These are phyloP conservation scores for Ustulina deusta DNA, from an alignment of 2,329 filamentous ascomycete species.

Conservation along the genomic window DNA sequence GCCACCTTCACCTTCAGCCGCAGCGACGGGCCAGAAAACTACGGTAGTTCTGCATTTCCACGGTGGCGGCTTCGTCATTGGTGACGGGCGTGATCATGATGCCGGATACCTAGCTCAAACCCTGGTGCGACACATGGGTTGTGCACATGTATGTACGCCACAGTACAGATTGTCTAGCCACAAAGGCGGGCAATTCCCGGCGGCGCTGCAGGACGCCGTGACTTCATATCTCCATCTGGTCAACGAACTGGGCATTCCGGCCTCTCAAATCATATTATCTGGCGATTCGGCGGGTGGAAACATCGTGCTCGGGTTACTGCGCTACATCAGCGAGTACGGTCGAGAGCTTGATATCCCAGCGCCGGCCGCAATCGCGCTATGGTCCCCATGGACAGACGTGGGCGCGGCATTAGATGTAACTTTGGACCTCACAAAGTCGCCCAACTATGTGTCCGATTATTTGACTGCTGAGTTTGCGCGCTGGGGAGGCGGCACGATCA, in stretches of 20 bases:
- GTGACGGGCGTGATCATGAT: slow-evolving; percentile 49
- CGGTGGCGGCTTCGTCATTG: slow-evolving; percentile 51
- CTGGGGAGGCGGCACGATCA: slow-evolving; percentile 30
- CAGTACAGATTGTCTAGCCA: slow-evolving; percentile 51
- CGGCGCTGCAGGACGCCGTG: slow-evolving; percentile 50
- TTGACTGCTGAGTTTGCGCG: slow-evolving; percentile 26
- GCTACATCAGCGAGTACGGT: slow-evolving; percentile 49
- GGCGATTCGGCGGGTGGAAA: slow-evolving; percentile 53
- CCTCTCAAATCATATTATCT: slow-evolving; percentile 49
- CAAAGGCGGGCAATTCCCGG: slow-evolving; percentile 47
- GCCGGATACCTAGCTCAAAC: slow-evolving; percentile 46
- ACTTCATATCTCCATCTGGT: slow-evolving; percentile 50
- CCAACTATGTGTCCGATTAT: slow-evolving; percentile 33
- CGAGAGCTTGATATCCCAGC: slow-evolving; percentile 37
- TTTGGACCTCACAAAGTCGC: slow-evolving; percentile 25
- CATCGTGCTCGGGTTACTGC: slow-evolving; percentile 49
- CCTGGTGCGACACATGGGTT: slow-evolving; percentile 44
- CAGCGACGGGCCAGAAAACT: slow-evolving; percentile 3
- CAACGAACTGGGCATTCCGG: slow-evolving; percentile 43
- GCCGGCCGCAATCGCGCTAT: slow-evolving; percentile 45
- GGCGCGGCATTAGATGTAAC: slow-evolving; percentile 18
- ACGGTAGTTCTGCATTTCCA: slow-evolving; percentile 49
- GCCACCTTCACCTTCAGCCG: slow-evolving; percentile 4
- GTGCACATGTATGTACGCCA: slow-evolving; percentile 47
- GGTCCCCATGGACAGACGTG: slow-evolving; percentile 49